These are phyloP conservation scores for Aquilaria sinensis DNA, from an alignment of 345 rosid genomes.

Conservation along the genomic window DNA sequence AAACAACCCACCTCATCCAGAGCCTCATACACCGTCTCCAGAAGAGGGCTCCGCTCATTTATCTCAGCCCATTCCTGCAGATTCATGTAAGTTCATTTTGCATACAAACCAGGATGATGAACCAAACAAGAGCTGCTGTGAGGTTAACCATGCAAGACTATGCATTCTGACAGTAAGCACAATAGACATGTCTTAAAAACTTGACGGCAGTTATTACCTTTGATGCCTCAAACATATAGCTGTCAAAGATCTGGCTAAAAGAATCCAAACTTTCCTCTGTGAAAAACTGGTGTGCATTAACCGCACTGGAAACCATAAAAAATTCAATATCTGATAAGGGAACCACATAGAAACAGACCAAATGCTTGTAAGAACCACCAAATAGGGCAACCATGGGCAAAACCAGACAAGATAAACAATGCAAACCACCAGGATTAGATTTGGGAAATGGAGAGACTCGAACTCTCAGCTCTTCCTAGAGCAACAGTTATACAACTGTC, in stretches of 20 bases:
- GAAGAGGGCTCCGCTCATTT: slow-evolving; percentile 61
- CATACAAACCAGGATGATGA: background rate
- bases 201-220: slow-evolving; percentile 43
- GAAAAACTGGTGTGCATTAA: slow-evolving; percentile 92
- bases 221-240: slow-evolving; percentile 84
- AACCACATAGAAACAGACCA: slow-evolving; percentile 8
- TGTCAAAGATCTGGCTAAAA: slow-evolving; percentile 76
- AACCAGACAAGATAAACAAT: slow-evolving; percentile 10
- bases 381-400: slow-evolving; percentile 1
- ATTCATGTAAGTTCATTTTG: too few species aligned
- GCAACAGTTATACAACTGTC: slow-evolving; percentile 87
- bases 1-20: slow-evolving; percentile 75
- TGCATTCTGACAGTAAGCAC: background rate
- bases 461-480: slow-evolving; percentile 94
- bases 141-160: slow-evolving; percentile 5
- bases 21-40: slow-evolving; percentile 72
- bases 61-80: slow-evolving; percentile 74
- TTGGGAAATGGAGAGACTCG: slow-evolving; percentile 98
- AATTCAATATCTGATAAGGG: slow-evolving; percentile 33
- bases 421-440: slow-evolving; percentile 12
- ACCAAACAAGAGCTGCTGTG: background rate
- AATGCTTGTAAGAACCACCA: slow-evolving; percentile 3
- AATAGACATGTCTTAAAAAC: background rate
- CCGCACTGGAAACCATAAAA: slow-evolving; percentile 60
- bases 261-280: slow-evolving; percentile 81